Evolutionary conservation across 2,329 filamentous ascomycete species (phyloP).

Genomic region (Aspergillus proliferans): DNA sequence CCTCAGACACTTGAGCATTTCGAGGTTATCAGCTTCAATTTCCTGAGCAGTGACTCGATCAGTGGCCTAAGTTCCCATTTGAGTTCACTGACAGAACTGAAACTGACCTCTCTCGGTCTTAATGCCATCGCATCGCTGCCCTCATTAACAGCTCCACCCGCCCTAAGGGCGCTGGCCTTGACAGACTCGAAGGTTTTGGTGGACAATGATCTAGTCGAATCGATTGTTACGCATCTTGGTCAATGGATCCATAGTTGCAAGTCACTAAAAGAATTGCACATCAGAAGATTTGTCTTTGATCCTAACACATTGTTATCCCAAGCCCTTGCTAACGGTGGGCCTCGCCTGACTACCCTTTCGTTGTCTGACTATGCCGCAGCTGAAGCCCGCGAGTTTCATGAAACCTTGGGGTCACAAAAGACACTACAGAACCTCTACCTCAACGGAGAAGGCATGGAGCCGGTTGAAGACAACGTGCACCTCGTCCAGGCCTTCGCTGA

Average conservation of each 20-base stretch:
- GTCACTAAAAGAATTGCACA: constrained; percentile 44
- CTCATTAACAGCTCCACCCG: constrained; percentile 15
- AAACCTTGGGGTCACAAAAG: constrained; percentile 20
- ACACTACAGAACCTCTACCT: constrained; percentile 24
- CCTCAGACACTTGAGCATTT: constrained; percentile 55
- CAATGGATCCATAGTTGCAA: constrained; percentile 52
- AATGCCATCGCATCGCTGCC: constrained; percentile 39
- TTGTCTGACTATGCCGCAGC: constrained; percentile 23
- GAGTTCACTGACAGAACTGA: constrained; percentile 50
- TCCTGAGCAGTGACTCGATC: constrained; percentile 51
- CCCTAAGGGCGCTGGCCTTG: constrained; percentile 46
- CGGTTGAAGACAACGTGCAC: constrained; percentile 18
- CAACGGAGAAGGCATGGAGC: constrained; percentile 23
- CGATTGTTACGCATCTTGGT: constrained; percentile 47
- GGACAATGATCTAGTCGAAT: constrained; percentile 47
- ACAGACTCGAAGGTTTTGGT: constrained; percentile 39
- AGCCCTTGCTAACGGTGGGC: constrained; percentile 17
- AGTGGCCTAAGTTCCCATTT: constrained; percentile 48
- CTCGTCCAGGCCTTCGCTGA: constrained; percentile 25
- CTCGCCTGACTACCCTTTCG: constrained; percentile 24
- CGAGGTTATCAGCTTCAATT: constrained; percentile 51
- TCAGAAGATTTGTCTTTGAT: constrained; percentile 48
- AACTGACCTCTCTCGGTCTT: constrained; percentile 43
- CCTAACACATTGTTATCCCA: constrained; percentile 29
- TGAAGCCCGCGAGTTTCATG: constrained; percentile 20